Percentiles rank a stretch among this genome's conserved stretches.
These are phyloP conservation scores for Camelina hispida DNA, from an alignment of 345 rosid species.

Conservation along the genomic window DNA sequence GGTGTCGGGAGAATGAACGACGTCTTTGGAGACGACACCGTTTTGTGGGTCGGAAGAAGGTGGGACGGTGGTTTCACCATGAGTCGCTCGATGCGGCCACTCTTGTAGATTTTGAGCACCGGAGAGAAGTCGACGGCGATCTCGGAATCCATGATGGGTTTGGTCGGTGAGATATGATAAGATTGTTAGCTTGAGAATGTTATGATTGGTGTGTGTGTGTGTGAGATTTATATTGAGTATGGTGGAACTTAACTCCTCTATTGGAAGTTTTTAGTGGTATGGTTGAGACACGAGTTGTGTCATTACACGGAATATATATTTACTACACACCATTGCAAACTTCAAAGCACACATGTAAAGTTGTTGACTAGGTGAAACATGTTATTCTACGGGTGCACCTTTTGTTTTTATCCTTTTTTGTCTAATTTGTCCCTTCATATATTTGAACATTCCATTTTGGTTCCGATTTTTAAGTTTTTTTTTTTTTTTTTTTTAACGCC, in stretches of 20 bases:
- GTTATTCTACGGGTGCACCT: not conserved
- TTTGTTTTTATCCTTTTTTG: too few relatives aligned
- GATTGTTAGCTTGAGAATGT: not conserved
- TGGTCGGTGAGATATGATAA: constrained; percentile 9
- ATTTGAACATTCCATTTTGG: too few relatives aligned
- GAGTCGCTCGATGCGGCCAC: constrained; percentile 60
- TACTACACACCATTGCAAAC: not conserved
- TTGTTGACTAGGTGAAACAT: constrained; percentile 24
- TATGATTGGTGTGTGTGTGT: not conserved
- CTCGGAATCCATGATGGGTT: constrained; percentile 42
- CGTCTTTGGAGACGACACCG: constrained; percentile 53
- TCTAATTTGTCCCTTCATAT: too few relatives aligned
- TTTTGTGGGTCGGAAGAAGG: constrained; percentile 45
- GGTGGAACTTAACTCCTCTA: not conserved
- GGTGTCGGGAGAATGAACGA: constrained; percentile 41
- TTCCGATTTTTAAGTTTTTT: too few relatives aligned
- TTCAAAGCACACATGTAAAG: not conserved
- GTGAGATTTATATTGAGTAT: constrained; percentile 6
- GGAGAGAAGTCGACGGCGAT: constrained; percentile 48
- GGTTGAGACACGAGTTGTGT: constrained; percentile 36
- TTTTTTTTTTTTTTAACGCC: too few relatives aligned
- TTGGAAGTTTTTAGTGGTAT: not conserved
- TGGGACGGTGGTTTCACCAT: constrained; percentile 45
- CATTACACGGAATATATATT: constrained; percentile 18
- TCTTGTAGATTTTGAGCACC: constrained; percentile 44